Evolutionary conservation across 768 basidiomycete genomes (phyloP).

Genomic region (Symmetrospora coprosmae): DNA sequence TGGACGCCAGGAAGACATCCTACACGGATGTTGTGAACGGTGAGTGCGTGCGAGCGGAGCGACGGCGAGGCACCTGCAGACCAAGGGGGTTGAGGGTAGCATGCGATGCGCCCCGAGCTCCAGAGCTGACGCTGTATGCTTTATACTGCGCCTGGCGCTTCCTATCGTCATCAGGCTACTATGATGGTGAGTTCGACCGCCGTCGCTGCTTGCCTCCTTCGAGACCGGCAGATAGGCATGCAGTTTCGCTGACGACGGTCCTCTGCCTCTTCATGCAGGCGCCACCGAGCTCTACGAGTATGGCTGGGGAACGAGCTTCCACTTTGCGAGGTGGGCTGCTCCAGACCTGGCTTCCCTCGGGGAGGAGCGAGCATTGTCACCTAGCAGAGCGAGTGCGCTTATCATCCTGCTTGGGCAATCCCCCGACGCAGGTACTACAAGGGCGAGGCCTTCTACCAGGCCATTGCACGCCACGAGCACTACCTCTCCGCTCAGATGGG

Average conservation of each 20-base stretch:
- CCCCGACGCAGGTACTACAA: slow-evolving; percentile 89
- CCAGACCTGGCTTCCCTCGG: too few species aligned
- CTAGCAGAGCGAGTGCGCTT: slow-evolving; percentile 6
- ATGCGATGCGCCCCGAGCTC: too few species aligned
- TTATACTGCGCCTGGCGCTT: too few species aligned
- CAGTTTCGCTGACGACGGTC: too few species aligned
- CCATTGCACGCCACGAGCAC: slow-evolving; percentile 80
- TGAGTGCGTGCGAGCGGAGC: too few species aligned
- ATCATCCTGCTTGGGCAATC: slow-evolving; percentile 65
- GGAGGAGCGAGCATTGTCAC: too few species aligned
- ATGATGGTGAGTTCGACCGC: slow-evolving; percentile 96
- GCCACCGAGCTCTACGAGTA: slow-evolving; percentile 82
- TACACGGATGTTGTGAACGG: slow-evolving; percentile 94
- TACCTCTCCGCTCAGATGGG: slow-evolving; percentile 79
- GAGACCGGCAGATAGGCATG: too few species aligned
- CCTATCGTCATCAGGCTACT: slow-evolving; percentile 56
- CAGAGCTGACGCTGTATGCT: too few species aligned
- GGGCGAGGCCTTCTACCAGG: slow-evolving; percentile 45
- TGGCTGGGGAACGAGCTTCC: slow-evolving; percentile 49
- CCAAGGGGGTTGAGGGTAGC: too few species aligned
- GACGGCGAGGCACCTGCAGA: too few species aligned
- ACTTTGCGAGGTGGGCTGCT: slow-evolving; percentile 16
- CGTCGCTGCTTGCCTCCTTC: too few species aligned
- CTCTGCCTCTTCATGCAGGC: too few species aligned
- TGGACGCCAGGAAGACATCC: slow-evolving; percentile 56